These are phyloP conservation scores for Trichosporon ovoides DNA, from an alignment of 1,284 basidiomycete genomes.

Conservation along the genomic window DNA sequence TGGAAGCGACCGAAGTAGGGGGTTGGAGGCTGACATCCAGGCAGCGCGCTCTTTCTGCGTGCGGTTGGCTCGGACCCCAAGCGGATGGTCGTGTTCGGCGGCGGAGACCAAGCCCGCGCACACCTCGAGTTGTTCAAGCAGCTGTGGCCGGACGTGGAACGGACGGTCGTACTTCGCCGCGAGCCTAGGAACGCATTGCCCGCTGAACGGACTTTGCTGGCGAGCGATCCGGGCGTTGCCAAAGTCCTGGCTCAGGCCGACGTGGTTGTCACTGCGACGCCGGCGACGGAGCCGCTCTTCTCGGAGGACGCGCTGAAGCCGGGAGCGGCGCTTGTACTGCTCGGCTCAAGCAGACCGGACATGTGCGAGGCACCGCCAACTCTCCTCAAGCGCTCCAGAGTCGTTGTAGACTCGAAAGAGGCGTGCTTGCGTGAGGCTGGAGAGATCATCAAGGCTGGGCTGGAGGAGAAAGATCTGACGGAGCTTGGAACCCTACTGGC, in stretches of 20 bases:
- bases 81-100: slow-evolving; percentile 63
- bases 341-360: slow-evolving; percentile 51
- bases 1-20: not conserved
- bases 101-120: slow-evolving; percentile 58
- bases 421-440: not conserved
- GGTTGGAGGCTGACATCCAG: not conserved
- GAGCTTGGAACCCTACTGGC: not conserved
- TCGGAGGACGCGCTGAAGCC: slow-evolving; percentile 49
- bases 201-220: not conserved
- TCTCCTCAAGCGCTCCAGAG: not conserved
- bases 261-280: slow-evolving; percentile 59
- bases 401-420: not conserved
- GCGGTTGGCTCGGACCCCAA: not conserved
- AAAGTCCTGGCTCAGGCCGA: slow-evolving; percentile 32
- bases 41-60: not conserved
- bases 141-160: slow-evolving; percentile 52
- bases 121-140: slow-evolving; percentile 62
- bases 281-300: slow-evolving; percentile 66
- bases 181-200: not conserved
- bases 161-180: not conserved
- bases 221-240: slow-evolving; percentile 10
- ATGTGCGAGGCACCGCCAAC: not conserved
- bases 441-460: not conserved
- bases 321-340: slow-evolving; percentile 65
- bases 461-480: not conserved